phyloP scores from a whole-genome alignment of 176 grass and related monocot genomes.

The Miscanthus lutarioriparius region DNA sequence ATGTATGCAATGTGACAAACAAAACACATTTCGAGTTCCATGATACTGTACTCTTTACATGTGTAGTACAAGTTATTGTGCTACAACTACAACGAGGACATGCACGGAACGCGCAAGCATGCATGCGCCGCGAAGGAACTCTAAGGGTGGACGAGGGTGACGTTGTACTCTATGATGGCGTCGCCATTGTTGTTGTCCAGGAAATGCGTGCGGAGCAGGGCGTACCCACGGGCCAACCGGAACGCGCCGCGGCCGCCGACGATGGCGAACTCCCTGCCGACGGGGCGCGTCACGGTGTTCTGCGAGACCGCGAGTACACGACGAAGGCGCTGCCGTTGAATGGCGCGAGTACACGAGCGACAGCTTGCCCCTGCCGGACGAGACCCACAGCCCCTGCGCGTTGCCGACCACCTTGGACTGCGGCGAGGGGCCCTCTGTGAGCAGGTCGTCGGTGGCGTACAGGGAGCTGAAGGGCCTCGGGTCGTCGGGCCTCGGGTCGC shows the following conservation, averaged over 20 bases:
- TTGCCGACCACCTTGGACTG: conserved; percentile 43
- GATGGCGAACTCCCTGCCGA: conserved; percentile 46
- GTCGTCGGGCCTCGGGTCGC: background rate
- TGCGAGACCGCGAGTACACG: conserved; percentile 50
- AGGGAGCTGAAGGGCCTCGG: conserved; percentile 38
- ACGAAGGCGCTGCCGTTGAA: conserved; percentile 62
- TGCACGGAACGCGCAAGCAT: background rate
- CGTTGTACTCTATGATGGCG: conserved; percentile 56
- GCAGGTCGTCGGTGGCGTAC: conserved; percentile 35
- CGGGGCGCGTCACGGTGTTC: background rate
- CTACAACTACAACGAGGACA: background rate
- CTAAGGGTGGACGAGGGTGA: conserved; percentile 45
- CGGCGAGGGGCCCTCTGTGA: conserved; percentile 42
- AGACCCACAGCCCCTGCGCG: conserved; percentile 36
- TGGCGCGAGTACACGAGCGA: conserved; percentile 35
- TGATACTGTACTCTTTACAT: background rate
- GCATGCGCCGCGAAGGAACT: background rate
- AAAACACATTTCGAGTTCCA: background rate
- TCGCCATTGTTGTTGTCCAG: conserved; percentile 27
- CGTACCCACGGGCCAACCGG: conserved; percentile 46
- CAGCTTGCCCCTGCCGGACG: background rate
- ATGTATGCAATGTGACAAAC: background rate
- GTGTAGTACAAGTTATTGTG: background rate
- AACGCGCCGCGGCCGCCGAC: conserved; percentile 60
- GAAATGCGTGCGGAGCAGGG: conserved; percentile 29